Evolutionary conservation across 2,329 filamentous ascomycete species (phyloP).

Genomic region (Alternaria triticina): DNA sequence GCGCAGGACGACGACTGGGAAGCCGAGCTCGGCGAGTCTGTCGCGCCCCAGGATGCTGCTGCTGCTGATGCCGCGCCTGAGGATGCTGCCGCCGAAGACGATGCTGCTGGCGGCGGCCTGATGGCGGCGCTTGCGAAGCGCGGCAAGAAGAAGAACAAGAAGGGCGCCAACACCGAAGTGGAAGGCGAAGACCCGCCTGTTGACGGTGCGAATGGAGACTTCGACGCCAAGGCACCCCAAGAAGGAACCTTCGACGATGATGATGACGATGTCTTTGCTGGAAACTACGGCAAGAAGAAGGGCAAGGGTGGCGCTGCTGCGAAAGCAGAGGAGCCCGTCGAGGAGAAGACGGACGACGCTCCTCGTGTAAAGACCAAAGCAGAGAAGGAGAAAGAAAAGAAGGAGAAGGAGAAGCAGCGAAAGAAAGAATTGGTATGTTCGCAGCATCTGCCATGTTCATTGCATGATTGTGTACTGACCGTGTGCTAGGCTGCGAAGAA

Average conservation of each 20-base stretch:
- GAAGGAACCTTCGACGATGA: conserved; percentile 75
- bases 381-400: conserved; percentile 97
- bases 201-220: conserved; percentile 51
- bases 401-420: conserved; percentile 96
- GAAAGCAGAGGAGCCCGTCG: conserved; percentile 48
- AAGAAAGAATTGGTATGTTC: conserved; percentile 90
- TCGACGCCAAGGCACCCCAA: conserved; percentile 73
- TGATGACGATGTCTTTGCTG: conserved; percentile 81
- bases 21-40: conserved; percentile 82
- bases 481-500: conserved; percentile 57
- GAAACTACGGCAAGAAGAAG: conserved; percentile 72
- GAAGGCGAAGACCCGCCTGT: conserved; percentile 67
- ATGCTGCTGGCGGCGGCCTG: conserved; percentile 56
- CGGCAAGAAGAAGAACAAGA: conserved; percentile 84
- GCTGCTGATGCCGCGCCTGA: conserved; percentile 37
- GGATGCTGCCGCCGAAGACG: conserved; percentile 54
- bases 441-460: not conserved
- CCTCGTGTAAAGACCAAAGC: conserved; percentile 86
- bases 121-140: conserved; percentile 60
- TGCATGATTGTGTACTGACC: conserved; percentile 5
- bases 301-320: conserved; percentile 59
- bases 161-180: conserved; percentile 69
- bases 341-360: conserved; percentile 47
- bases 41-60: conserved; percentile 65
- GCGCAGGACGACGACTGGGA: conserved; percentile 95